Percentiles rank a stretch among this genome's conserved stretches.
Evolutionary conservation across 441 rosid genomes (phyloP).

Genomic region (Eutrema salsugineum): DNA sequence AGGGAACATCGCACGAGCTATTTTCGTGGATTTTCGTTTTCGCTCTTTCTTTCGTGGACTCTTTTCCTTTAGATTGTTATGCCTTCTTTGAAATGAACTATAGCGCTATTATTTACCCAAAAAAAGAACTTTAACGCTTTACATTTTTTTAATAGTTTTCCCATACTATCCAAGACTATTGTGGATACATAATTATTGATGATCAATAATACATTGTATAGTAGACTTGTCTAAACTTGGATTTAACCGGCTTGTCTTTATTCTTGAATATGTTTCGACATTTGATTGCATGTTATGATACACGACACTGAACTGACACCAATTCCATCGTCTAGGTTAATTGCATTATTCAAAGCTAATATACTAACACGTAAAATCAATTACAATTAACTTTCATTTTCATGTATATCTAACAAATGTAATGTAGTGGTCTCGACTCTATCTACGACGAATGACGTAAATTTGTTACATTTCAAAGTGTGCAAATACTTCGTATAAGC

Average conservation of each 20-base stretch:
- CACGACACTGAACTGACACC: conserved; percentile 9
- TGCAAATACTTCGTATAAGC: neutral
- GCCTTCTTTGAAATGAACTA: neutral
- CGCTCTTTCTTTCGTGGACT: conserved; percentile 17
- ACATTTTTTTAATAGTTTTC: neutral
- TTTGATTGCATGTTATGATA: conserved; percentile 6
- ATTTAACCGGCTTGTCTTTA: conserved; percentile 22
- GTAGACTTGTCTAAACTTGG: conserved; percentile 21
- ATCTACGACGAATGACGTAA: neutral
- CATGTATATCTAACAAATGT: too few relatives aligned
- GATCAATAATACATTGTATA: conserved; percentile 28
- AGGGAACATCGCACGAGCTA: conserved; percentile 28
- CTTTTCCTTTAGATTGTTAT: conserved; percentile 18
- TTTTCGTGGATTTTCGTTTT: conserved; percentile 16
- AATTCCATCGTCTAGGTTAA: conserved; percentile 16
- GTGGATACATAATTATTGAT: conserved; percentile 34
- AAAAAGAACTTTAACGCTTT: neutral
- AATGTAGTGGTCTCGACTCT: neutral
- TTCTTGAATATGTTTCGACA: conserved; percentile 9
- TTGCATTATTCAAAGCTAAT: neutral
- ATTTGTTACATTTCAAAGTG: neutral
- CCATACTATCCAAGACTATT: conserved; percentile 13
- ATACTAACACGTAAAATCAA: neutral
- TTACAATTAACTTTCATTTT: neutral
- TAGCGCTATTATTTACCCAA: too few relatives aligned